Conservation (phyloP, 164 flowering plant species). For the Euptelea pleiosperma region DNA sequence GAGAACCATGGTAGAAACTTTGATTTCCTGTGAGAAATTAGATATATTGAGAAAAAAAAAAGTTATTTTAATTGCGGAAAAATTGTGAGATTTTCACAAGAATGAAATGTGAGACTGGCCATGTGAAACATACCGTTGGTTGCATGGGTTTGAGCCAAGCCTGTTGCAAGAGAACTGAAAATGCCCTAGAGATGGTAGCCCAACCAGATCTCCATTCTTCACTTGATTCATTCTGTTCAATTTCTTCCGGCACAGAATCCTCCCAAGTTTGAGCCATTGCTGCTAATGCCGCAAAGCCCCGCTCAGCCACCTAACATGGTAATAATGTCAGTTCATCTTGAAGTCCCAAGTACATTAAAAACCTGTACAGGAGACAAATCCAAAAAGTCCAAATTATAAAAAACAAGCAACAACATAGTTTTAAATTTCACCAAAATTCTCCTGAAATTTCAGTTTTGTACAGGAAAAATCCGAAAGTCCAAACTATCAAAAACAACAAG, state of each 20-base stretch:
- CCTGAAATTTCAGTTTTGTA: too few species aligned
- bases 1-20: too few species aligned
- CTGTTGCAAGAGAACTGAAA: conserved; percentile 56
- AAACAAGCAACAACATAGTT: too few species aligned
- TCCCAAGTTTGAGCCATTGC: conserved; percentile 65
- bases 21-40: too few species aligned
- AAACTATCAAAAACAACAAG: neutral
- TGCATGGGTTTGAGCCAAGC: conserved; percentile 52
- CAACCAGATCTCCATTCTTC: conserved; percentile 41
- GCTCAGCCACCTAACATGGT: conserved; percentile 49
- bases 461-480: neutral
- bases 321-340: conserved; percentile 5
- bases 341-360: neutral
- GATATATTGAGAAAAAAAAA: too few species aligned
- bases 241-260: conserved; percentile 44
- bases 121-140: conserved; percentile 33
- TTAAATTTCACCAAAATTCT: too few species aligned
- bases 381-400: too few species aligned
- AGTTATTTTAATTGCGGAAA: too few species aligned
- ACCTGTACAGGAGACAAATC: neutral
- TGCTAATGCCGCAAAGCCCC: conserved; percentile 66
- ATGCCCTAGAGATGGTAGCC: conserved; percentile 41
- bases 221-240: conserved; percentile 34
- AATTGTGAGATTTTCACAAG: too few species aligned
- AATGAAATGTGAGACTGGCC: too few species aligned